phyloP scores from a whole-genome alignment of 1,284 basidiomycete genomes.

The Trametes pubescens region DNA sequence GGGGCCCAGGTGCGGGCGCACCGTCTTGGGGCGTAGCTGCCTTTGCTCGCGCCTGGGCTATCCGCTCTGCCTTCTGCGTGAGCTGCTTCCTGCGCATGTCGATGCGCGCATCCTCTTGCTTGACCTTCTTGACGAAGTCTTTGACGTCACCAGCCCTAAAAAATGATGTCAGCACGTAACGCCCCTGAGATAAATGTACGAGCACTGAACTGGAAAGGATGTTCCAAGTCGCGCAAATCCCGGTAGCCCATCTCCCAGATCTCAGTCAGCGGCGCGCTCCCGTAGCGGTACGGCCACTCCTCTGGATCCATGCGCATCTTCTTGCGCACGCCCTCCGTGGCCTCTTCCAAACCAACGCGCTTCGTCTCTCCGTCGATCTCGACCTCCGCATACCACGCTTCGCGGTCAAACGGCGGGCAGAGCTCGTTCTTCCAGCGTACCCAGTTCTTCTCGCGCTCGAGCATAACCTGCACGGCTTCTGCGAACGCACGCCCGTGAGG shows the following conservation, averaged over 20 bases:
- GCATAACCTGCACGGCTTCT: slow-evolving; percentile 72
- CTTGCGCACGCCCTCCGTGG: slow-evolving; percentile 57
- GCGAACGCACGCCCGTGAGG: slow-evolving; percentile 79
- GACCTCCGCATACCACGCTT: slow-evolving; percentile 60
- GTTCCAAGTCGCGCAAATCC: slow-evolving; percentile 66
- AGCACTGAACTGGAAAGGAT: slow-evolving; percentile 66
- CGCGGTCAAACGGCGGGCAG: slow-evolving; percentile 79
- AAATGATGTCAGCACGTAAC: neutral
- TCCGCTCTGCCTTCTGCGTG: slow-evolving; percentile 54
- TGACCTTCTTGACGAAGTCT: slow-evolving; percentile 74
- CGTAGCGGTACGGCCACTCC: slow-evolving; percentile 68
- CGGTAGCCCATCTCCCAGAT: slow-evolving; percentile 84
- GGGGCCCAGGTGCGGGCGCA: slow-evolving; percentile 36
- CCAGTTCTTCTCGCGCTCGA: slow-evolving; percentile 88
- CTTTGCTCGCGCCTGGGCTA: slow-evolving; percentile 54
- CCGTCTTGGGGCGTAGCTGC: slow-evolving; percentile 40
- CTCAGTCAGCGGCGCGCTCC: slow-evolving; percentile 74
- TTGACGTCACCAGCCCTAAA: slow-evolving; percentile 72
- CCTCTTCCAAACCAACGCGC: slow-evolving; percentile 66
- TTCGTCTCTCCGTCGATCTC: slow-evolving; percentile 47
- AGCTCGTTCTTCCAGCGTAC: slow-evolving; percentile 85
- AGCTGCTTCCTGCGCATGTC: slow-evolving; percentile 66
- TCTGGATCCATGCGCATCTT: slow-evolving; percentile 62
- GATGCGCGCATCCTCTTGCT: slow-evolving; percentile 69
- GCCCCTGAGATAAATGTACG: neutral